Conservation (phyloP, 441 rosid species). For the Arabidopsis hybrid region DNA sequence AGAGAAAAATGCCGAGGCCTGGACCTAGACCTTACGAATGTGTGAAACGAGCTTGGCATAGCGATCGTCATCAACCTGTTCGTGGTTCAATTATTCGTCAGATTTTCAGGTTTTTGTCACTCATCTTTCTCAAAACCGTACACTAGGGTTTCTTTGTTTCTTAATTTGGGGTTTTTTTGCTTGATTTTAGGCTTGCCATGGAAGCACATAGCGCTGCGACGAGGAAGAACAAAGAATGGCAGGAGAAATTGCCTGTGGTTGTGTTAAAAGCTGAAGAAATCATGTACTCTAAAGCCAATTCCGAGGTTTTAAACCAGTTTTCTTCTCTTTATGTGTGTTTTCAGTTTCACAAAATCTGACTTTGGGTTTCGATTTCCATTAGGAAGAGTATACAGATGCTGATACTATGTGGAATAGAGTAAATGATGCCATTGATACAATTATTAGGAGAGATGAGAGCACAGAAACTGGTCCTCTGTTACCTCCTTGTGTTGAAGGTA, state of each 20-base stretch:
- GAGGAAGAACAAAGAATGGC: constrained; percentile 93
- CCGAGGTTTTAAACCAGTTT: constrained; percentile 62
- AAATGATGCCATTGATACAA: constrained; percentile 89
- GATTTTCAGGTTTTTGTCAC: constrained; percentile 81
- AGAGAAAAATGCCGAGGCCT: constrained; percentile 87
- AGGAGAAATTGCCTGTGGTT: constrained; percentile 83
- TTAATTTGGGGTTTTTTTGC: neutral
- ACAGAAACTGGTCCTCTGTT: constrained; percentile 84
- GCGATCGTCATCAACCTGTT: constrained; percentile 89
- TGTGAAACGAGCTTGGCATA: constrained; percentile 95
- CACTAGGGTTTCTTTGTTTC: neutral
- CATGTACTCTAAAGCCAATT: constrained; percentile 95
- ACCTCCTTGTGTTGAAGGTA: constrained; percentile 99
- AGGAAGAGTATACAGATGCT: constrained; percentile 80
- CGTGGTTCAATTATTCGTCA: constrained; percentile 90
- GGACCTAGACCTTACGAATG: constrained; percentile 99
- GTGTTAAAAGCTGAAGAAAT: constrained; percentile 91
- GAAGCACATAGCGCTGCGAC: constrained; percentile 70
- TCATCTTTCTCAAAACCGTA: constrained; percentile 12
- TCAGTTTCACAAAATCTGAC: constrained; percentile 5
- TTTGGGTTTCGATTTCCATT: constrained; percentile 32
- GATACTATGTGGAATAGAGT: constrained; percentile 90
- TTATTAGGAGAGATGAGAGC: constrained; percentile 86
- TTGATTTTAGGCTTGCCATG: constrained; percentile 63
- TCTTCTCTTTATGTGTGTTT: constrained; percentile 7